Evolutionary conservation across 305 asterid genomes (phyloP), one percentile per base, ranked within the genome.

Genomic region (Plantago lanceolata): DNA sequence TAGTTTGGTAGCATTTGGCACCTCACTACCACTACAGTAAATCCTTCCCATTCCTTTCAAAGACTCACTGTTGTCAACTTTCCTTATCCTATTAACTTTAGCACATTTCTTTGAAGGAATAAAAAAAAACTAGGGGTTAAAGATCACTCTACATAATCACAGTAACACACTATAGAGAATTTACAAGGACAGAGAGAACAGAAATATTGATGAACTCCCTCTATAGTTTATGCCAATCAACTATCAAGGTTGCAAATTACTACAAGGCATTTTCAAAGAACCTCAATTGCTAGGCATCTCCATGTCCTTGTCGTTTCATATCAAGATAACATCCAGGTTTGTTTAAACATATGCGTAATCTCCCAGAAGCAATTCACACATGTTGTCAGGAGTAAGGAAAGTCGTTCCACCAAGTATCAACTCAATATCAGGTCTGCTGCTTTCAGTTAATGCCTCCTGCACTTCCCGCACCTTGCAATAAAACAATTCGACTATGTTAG

Each of bases 371-470:
- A 87, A 74, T 47, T 88, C 95, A 65, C 82, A 72, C 99, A 93
- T 87, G 69, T 88, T 76, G 6, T 82, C 73, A 1, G 99, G 95
- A 35, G 97, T 90, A 53, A 93, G 95, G 76, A 85, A 80, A 62
- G 97, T 85, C 13, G 99, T 93, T 72, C 99, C 99, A 8, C 99
- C 93, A 37, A 93, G 76, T 66, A 93, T 51, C 68, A 93, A 50
- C 66, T 86, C 95, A 43, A 80, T 68, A 67, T 93, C 97, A 18
- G 96, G 93, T 78, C 87, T 81, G 80, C 84, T 77, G 78, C 96
- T 90, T 61, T 84, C 90, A 0, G 85, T 79, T 68, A 93, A 55
- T 13, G 97, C 97, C 76, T 93, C 95, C 48, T 84, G 93, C 20
- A 72, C 88, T 83, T 93, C 99, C 48, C 83, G 84, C 69, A 86